Percentiles rank a stretch among this genome's conserved stretches.
Evolutionary conservation across 352 stramenopile species (phyloP).

Genomic region (Aphanomyces euteiches): DNA sequence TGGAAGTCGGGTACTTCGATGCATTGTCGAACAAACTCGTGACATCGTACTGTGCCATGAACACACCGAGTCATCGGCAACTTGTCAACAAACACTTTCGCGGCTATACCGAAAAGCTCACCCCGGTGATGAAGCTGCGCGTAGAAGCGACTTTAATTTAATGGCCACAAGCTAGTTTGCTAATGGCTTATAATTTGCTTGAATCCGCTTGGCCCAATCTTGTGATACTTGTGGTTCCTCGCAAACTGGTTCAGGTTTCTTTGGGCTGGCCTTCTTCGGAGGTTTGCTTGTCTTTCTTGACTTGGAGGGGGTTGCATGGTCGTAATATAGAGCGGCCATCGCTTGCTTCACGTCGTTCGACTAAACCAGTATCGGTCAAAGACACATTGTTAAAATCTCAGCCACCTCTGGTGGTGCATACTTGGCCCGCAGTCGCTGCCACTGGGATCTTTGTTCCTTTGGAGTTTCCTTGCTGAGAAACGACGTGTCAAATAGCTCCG

Average conservation of each 20-base stretch:
- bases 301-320: too few species aligned
- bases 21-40: conserved; percentile 36
- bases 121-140: conserved; percentile 26
- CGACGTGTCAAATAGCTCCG: conserved; percentile 8
- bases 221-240: too few species aligned
- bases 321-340: too few species aligned
- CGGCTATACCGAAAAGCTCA: conserved; percentile 41
- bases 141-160: conserved; percentile 7
- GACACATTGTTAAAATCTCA: too few species aligned
- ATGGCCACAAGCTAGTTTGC: background rate
- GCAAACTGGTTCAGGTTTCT: background rate
- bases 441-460: background rate
- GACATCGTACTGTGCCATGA: conserved; percentile 55
- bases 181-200: conserved; percentile 4
- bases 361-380: too few species aligned
- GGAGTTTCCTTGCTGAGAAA: background rate
- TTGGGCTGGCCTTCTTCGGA: background rate
- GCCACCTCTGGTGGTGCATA: too few species aligned
- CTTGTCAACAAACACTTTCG: conserved; percentile 43
- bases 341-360: too few species aligned
- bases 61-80: conserved; percentile 24
- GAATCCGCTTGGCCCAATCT: conserved; percentile 17
- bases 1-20: conserved; percentile 69
- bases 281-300: background rate
- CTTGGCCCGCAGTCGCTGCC: too few species aligned